Conservation (phyloP, 495 filamentous ascomycete genomes). For the Hyaloscypha variabilis region DNA sequence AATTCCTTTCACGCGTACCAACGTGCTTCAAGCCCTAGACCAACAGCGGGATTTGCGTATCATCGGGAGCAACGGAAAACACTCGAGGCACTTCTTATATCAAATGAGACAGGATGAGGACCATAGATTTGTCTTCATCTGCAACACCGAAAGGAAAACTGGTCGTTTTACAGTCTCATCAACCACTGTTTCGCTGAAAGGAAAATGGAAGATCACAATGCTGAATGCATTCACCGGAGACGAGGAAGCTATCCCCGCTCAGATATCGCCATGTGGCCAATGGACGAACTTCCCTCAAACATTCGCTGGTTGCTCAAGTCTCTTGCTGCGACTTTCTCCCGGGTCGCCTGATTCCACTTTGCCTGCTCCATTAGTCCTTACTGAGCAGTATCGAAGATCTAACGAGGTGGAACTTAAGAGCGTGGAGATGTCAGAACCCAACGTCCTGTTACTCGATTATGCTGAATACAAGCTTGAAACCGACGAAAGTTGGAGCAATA, state of each 20-base stretch:
- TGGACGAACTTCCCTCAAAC: slow-evolving; percentile 29
- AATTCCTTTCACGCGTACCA: no score
- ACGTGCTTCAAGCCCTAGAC: no score
- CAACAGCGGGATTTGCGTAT: no score
- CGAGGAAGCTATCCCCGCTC: neutral
- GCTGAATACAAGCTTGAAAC: slow-evolving; percentile 28
- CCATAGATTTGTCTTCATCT: slow-evolving; percentile 32
- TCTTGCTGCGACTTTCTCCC: slow-evolving; percentile 27
- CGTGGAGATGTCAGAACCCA: slow-evolving; percentile 29
- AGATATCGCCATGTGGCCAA: slow-evolving; percentile 1
- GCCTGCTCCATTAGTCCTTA: no score
- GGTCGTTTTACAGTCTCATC: neutral
- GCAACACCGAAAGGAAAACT: slow-evolving; percentile 30
- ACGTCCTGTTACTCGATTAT: slow-evolving; percentile 34
- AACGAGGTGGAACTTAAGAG: slow-evolving; percentile 14
- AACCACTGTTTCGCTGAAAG: slow-evolving; percentile 22
- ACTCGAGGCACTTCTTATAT: slow-evolving; percentile 21
- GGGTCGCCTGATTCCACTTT: no score
- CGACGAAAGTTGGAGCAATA: slow-evolving; percentile 15
- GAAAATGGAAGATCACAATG: slow-evolving; percentile 24
- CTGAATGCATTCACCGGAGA: no score
- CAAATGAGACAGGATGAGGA: slow-evolving; percentile 33
- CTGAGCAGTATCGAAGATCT: neutral
- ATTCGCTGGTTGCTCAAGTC: slow-evolving; percentile 29
- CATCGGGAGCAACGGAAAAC: no score